Percentiles rank a stretch among this genome's conserved stretches.
phyloP scores from a whole-genome alignment of 495 filamentous ascomycete genomes.

The Ascodesmis nigricans region DNA sequence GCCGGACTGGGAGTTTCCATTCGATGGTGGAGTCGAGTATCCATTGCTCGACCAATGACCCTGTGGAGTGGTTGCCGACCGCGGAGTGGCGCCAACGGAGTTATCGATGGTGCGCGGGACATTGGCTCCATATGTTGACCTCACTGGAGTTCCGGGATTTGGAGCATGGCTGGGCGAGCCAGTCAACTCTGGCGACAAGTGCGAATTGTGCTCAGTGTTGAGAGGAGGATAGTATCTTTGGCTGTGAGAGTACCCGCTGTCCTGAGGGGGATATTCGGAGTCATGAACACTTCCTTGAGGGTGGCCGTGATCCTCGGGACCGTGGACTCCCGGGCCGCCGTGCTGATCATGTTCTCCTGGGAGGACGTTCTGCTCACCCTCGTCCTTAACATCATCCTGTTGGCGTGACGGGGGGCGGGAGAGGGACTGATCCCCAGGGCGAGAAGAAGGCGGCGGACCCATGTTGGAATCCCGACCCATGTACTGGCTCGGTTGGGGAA shows the following conservation, averaged over 20 bases:
- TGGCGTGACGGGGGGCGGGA: constrained; percentile 21
- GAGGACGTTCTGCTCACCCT: constrained; percentile 40
- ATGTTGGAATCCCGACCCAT: constrained; percentile 46
- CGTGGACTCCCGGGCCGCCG: constrained; percentile 32
- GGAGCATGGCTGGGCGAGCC: constrained; percentile 61
- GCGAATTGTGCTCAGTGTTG: constrained; percentile 46
- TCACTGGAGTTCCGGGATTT: constrained; percentile 22
- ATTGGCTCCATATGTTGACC: constrained; percentile 13
- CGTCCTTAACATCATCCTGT: constrained; percentile 18
- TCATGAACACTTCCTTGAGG: constrained; percentile 58
- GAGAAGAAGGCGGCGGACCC: constrained; percentile 51
- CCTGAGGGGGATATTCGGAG: constrained; percentile 54
- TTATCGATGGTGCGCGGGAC: constrained; percentile 22
- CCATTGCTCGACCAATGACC: constrained; percentile 51
- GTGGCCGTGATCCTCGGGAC: constrained; percentile 45
- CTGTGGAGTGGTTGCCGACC: constrained; percentile 44
- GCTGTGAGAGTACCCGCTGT: constrained; percentile 23
- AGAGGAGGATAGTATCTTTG: constrained; percentile 20
- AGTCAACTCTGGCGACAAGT: constrained; percentile 66
- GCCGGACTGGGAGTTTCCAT: constrained; percentile 33
- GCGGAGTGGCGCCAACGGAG: constrained; percentile 70
- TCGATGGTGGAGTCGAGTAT: constrained; percentile 52
- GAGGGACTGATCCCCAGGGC: constrained; percentile 11
- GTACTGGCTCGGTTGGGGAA: constrained; percentile 40
- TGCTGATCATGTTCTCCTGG: constrained; percentile 29